Evolutionary conservation across 2,329 filamentous ascomycete genomes (phyloP).

Genomic region (Elsinoe ampelina): DNA sequence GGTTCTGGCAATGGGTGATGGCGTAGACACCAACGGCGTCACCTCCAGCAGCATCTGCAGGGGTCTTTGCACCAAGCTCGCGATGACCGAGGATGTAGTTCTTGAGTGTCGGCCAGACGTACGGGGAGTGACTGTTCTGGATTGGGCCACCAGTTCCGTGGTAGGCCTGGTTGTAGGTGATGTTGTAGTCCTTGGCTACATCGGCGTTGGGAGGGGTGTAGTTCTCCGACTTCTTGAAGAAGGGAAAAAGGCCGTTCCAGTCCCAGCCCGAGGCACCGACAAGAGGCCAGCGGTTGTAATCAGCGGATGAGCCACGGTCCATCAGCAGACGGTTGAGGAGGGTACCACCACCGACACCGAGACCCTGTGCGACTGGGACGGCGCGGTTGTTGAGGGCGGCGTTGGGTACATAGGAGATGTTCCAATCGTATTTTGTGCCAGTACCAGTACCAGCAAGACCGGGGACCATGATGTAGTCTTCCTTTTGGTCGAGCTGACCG

Average conservation of each 20-base stretch:
- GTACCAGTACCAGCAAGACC: slow-evolving; percentile 9
- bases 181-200: slow-evolving; percentile 23
- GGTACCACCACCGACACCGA: slow-evolving; percentile 28
- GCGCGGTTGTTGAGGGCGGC: neutral
- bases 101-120: slow-evolving; percentile 27
- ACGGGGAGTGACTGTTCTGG: slow-evolving; percentile 29
- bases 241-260: slow-evolving; percentile 39
- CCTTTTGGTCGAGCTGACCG: slow-evolving; percentile 20
- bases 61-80: slow-evolving; percentile 28
- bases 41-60: slow-evolving; percentile 28
- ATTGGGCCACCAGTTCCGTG: slow-evolving; percentile 30
- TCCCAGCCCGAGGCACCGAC: slow-evolving; percentile 38
- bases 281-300: slow-evolving; percentile 41
- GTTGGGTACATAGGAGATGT: neutral
- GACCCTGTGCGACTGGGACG: slow-evolving; percentile 18
- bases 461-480: slow-evolving; percentile 18
- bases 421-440: slow-evolving; percentile 18
- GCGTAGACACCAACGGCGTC: slow-evolving; percentile 29
- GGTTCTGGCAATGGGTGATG: slow-evolving; percentile 11
- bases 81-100: slow-evolving; percentile 28
- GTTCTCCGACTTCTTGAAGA: slow-evolving; percentile 32
- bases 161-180: slow-evolving; percentile 28
- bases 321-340: slow-evolving; percentile 22
- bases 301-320: slow-evolving; percentile 24
- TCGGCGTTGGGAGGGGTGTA: slow-evolving; percentile 25